Evolutionary conservation across 2,329 filamentous ascomycete species (phyloP).

Genomic region (Colletotrichum paranaense): DNA sequence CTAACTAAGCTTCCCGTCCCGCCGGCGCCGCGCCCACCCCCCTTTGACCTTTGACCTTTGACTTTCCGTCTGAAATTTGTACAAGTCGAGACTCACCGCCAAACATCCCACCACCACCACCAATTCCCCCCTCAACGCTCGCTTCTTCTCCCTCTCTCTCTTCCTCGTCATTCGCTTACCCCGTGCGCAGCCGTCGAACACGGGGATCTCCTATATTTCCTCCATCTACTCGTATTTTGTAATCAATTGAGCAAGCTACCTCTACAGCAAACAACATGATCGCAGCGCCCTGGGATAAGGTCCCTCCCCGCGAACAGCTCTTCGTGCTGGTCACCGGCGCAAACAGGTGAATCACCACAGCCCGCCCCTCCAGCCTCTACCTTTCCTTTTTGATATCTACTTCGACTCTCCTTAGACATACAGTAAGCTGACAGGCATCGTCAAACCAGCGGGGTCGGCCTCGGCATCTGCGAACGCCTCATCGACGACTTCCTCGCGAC

Average conservation of each 20-base stretch:
- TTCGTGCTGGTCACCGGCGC: slow-evolving; percentile 85
- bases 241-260: not conserved
- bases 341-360: slow-evolving; percentile 73
- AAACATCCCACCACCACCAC: slow-evolving; percentile 8
- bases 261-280: slow-evolving; percentile 14
- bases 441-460: slow-evolving; percentile 80
- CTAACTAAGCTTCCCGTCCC: slow-evolving; percentile 2
- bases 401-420: not conserved
- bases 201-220: not conserved
- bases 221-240: not conserved
- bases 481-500: slow-evolving; percentile 89
- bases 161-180: not conserved
- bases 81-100: slow-evolving; percentile 28
- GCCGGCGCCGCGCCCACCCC: not conserved
- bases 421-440: not conserved
- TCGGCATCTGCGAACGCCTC: slow-evolving; percentile 83
- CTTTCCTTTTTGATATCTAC: not conserved
- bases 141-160: not conserved
- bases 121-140: not conserved
- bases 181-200: not conserved
- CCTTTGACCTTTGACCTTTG: not conserved
- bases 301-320: slow-evolving; percentile 55
- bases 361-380: not conserved
- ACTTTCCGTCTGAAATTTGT: slow-evolving; percentile 15
- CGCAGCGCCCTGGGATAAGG: slow-evolving; percentile 48